phyloP scores from a whole-genome alignment of 768 basidiomycete genomes.

The Austroboletus festivus region DNA sequence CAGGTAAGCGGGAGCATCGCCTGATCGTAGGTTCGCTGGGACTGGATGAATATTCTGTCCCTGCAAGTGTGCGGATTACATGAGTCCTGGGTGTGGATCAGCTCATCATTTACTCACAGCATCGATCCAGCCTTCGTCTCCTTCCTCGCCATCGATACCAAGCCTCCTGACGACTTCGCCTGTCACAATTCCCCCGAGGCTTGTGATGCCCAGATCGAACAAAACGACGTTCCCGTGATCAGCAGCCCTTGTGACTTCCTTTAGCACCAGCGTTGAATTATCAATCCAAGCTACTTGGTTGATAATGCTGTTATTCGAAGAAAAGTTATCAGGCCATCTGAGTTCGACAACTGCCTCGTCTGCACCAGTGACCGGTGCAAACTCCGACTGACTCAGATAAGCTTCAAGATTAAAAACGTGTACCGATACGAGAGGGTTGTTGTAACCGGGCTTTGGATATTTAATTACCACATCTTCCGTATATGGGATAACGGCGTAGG shows the following conservation, averaged over 20 bases:
- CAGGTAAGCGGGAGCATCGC: constrained; percentile 67
- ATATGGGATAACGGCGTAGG: constrained; percentile 74
- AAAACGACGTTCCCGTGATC: constrained; percentile 75
- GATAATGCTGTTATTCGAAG: constrained; percentile 64
- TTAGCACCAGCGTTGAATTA: constrained; percentile 67
- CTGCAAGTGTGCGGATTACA: constrained; percentile 35
- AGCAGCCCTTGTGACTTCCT: constrained; percentile 84
- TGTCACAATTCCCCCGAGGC: constrained; percentile 27
- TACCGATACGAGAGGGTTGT: constrained; percentile 81
- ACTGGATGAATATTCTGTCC: constrained; percentile 62
- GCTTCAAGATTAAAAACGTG: constrained; percentile 76
- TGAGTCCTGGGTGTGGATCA: constrained; percentile 7
- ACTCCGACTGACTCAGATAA: constrained; percentile 41
- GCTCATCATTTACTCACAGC: constrained; percentile 47
- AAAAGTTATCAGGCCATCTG: constrained; percentile 62
- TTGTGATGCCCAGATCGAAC: constrained; percentile 52
- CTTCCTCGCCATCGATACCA: constrained; percentile 81
- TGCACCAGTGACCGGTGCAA: constrained; percentile 28
- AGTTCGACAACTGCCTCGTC: constrained; percentile 52
- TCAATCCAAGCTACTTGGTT: constrained; percentile 88
- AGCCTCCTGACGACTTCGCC: constrained; percentile 70
- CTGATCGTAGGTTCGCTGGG: constrained; percentile 40
- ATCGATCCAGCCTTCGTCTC: constrained; percentile 95
- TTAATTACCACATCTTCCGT: constrained; percentile 58
- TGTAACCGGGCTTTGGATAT: constrained; percentile 89